phyloP scores from a whole-genome alignment of 1,284 basidiomycete genomes.

The Lentinula novae-zelandiae region DNA sequence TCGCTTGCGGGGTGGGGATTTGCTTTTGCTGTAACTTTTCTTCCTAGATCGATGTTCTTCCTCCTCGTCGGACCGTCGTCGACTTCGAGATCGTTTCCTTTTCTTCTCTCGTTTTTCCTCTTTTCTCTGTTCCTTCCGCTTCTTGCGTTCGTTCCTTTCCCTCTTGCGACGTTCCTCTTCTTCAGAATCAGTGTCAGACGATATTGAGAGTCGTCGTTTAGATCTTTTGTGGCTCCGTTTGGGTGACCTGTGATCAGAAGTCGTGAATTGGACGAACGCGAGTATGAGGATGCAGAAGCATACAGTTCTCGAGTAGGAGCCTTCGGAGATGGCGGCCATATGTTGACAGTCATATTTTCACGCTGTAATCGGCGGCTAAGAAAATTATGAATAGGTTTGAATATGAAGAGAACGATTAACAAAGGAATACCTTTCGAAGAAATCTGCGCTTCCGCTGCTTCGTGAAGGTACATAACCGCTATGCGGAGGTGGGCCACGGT shows the following conservation, averaged over 20 bases:
- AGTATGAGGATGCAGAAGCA: constrained; percentile 24
- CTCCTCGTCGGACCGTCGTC: constrained; percentile 36
- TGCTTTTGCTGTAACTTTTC: background rate
- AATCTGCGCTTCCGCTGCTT: constrained; percentile 40
- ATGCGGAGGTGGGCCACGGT: background rate
- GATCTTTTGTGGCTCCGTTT: constrained; percentile 57
- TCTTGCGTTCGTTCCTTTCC: constrained; percentile 59
- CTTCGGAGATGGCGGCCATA: constrained; percentile 88
- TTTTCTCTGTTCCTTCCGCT: constrained; percentile 46
- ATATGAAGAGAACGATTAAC: background rate
- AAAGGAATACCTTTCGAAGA: constrained; percentile 52
- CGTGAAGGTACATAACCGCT: constrained; percentile 19
- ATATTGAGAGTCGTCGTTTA: constrained; percentile 51
- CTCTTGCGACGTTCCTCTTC: constrained; percentile 46
- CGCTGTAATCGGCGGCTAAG: constrained; percentile 74
- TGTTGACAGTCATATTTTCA: constrained; percentile 55
- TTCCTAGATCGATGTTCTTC: constrained; percentile 25
- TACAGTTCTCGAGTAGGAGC: constrained; percentile 56
- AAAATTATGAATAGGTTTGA: background rate
- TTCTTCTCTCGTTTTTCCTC: constrained; percentile 33
- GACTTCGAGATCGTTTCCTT: constrained; percentile 30
- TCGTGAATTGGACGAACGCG: background rate
- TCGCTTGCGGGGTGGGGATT: constrained; percentile 23
- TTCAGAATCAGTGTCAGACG: constrained; percentile 56
- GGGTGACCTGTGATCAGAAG: constrained; percentile 39